Evolutionary conservation across 805 yeast species (phyloP).

Genomic region (Sugiyamaella americana): DNA sequence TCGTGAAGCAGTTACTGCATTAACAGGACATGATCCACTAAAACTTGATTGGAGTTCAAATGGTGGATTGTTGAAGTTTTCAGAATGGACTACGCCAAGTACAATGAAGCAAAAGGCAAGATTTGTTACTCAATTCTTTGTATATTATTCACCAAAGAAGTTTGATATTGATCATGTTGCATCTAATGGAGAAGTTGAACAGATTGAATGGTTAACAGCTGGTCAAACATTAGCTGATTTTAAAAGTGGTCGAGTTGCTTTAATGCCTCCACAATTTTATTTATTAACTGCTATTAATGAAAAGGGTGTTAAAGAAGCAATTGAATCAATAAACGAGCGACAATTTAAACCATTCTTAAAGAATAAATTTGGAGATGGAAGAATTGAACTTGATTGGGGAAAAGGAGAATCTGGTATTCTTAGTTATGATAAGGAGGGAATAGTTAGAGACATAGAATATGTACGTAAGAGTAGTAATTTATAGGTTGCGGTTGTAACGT

Average conservation of each 20-base stretch:
- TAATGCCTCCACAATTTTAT: constrained; percentile 32
- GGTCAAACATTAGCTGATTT: constrained; percentile 20
- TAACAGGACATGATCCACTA: constrained; percentile 8
- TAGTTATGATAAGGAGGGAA: constrained; percentile 11
- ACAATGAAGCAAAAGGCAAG: constrained; percentile 17
- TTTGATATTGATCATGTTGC: constrained; percentile 12
- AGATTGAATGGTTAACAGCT: constrained; percentile 28
- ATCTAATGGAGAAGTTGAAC: constrained; percentile 11
- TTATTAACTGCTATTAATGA: constrained; percentile 18
- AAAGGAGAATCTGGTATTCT: constrained; percentile 21
- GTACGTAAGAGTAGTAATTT: constrained; percentile 3
- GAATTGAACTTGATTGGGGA: constrained; percentile 25
- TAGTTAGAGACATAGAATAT: constrained; percentile 10
- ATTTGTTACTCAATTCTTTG: constrained; percentile 28
- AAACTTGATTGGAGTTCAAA: constrained; percentile 11
- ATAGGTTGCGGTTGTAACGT: no score
- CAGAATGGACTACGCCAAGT: constrained; percentile 30
- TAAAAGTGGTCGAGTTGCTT: constrained; percentile 16
- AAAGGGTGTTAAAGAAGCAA: constrained; percentile 13
- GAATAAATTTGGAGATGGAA: constrained; percentile 17
- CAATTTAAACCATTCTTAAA: constrained; percentile 21
- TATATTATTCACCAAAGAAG: constrained; percentile 19
- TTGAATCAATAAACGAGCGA: constrained; percentile 12
- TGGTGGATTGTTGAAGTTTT: constrained; percentile 15
- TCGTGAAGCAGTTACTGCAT: constrained; percentile 6